Evolutionary conservation across 495 filamentous ascomycete species (phyloP), one percentile per base, ranked within the genome.

Genomic region (Lophiotrema nucula): DNA sequence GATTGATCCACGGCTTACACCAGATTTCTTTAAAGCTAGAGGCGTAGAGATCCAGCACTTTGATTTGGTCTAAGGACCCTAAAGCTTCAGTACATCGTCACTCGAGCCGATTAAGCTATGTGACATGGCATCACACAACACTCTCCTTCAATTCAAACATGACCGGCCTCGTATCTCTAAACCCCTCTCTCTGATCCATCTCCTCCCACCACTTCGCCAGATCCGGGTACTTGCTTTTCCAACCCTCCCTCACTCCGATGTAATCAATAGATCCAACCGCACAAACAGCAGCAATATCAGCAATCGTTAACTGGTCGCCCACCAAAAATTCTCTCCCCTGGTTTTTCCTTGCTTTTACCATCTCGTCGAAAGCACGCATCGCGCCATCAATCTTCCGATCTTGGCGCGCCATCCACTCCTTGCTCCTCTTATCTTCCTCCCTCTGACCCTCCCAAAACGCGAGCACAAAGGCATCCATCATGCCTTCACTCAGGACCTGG

Each of bases 401-500:
- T 24, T 55, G 51, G 44, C 51, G 10, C 18, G 65, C 62, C 38
- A 38, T 53, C 66, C 66, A 68, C n/a, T 56, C 45, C 37, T 56
- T 16, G 22, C 53, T 59, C 49, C 42, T 47, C 47, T 60, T 59
- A 10, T 18, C 41, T 6, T 44, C 41, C 26, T 46, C 65, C n/a
- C 66, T 33, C 54, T 39, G 28, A 15, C 42, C 56, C 62, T 68
- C 66, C 39, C 66, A 66, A 47, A 66, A 66, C 10, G 44, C 43
- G 3, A 68, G 55, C 27, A 68, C 63, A 11, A 66, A 45, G 13
- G 63, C 66, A 38, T 68, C 66, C 37, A 58, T 63, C 16, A 68
- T 47, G 6, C 66, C 63, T 52, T 68, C 63, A 2, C 26, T 46
- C 3, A 68, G n/a, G 11, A 68, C 66, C 31, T 66, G 56, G 21